Percentiles rank a stretch among this genome's conserved stretches.
These are phyloP conservation scores for Cladosporium sp. DNA, from an alignment of 2,329 filamentous ascomycete genomes.

Conservation along the genomic window DNA sequence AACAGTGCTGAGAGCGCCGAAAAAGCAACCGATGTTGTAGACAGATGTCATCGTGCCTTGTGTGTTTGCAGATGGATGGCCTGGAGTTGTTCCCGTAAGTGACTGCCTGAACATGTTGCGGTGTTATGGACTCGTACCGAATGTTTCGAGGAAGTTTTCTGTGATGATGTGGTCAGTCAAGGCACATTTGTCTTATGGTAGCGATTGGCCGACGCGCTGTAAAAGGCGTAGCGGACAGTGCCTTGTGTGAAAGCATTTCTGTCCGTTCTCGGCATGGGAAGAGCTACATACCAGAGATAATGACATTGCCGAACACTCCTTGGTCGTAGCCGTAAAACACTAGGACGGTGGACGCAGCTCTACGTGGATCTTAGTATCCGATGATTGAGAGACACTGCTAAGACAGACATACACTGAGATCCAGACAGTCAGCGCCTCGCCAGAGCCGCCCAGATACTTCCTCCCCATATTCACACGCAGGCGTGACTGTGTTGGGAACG, in stretches of 20 bases:
- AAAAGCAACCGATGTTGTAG: constrained; percentile 43
- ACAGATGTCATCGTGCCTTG: constrained; percentile 36
- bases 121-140: constrained; percentile 17
- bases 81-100: neutral
- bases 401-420: constrained; percentile 38
- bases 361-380: neutral
- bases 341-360: constrained; percentile 46
- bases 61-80: constrained; percentile 30
- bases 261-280: too few relatives aligned
- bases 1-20: constrained; percentile 41
- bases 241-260: too few relatives aligned
- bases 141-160: constrained; percentile 34
- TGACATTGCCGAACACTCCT: constrained; percentile 30
- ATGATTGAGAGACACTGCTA: neutral
- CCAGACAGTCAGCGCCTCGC: constrained; percentile 49
- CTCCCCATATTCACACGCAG: constrained; percentile 35
- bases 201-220: neutral
- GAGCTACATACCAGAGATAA: constrained; percentile 19
- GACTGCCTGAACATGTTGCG: neutral
- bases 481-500: neutral
- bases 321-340: constrained; percentile 44
- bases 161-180: neutral
- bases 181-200: neutral
- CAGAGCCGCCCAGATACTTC: constrained; percentile 49
- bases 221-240: neutral